Conservation (phyloP, 805 yeast genomes). For the Hanseniaspora taiwanica region DNA sequence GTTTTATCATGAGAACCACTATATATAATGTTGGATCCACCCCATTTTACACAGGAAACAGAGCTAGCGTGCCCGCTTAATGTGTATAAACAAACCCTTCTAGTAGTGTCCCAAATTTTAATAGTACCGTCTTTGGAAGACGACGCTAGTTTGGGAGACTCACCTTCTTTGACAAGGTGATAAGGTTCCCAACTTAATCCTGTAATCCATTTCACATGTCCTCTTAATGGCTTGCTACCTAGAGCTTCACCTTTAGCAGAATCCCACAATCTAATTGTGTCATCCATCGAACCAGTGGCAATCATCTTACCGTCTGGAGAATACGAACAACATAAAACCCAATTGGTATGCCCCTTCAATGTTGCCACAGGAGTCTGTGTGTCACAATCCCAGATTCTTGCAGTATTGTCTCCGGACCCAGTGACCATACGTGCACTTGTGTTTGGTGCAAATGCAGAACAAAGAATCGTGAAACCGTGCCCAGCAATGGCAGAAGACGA, state of each 20-base stretch:
- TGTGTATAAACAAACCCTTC: conserved; percentile 52
- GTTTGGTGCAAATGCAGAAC: conserved; percentile 88
- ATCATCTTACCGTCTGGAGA: conserved; percentile 83
- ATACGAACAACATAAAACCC: conserved; percentile 89
- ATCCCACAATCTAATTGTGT: conserved; percentile 81
- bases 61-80: conserved; percentile 80
- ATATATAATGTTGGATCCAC: conserved; percentile 74
- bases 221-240: conserved; percentile 54
- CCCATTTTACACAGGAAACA: conserved; percentile 95
- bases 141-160: conserved; percentile 59
- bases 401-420: conserved; percentile 94
- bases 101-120: conserved; percentile 75
- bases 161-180: conserved; percentile 59
- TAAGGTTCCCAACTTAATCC: conserved; percentile 90
- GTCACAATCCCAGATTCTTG: conserved; percentile 92
- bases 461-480: conserved; percentile 85
- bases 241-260: conserved; percentile 55
- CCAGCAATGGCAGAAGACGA: conserved; percentile 89
- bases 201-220: conserved; percentile 85
- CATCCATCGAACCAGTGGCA: conserved; percentile 96
- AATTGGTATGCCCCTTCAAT: conserved; percentile 72
- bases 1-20: conserved; percentile 92
- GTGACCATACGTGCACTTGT: conserved; percentile 77
- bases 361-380: conserved; percentile 84
- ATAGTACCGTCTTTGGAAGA: conserved; percentile 88